Conservation (phyloP, 1,284 basidiomycete species). For the Irpex lacteus region DNA sequence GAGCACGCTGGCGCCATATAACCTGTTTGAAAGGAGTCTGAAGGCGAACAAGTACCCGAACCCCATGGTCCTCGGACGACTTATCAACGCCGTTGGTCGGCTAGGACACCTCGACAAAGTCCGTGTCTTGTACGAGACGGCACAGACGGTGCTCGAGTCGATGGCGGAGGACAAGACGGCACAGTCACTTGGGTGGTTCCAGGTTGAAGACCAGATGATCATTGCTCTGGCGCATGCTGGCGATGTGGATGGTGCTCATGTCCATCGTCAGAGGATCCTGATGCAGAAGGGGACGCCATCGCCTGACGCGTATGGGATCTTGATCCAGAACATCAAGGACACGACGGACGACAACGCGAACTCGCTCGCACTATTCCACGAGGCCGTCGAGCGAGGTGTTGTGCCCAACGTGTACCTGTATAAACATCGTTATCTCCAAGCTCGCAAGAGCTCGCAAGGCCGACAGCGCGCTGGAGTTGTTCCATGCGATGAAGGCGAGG, state of each 20-base stretch:
- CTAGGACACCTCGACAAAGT: constrained; percentile 59
- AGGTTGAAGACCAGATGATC: constrained; percentile 87
- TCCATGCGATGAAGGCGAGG: constrained; percentile 78
- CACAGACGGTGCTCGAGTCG: constrained; percentile 57
- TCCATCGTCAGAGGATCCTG: constrained; percentile 79
- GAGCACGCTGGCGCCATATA: constrained; percentile 32
- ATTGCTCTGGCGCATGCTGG: constrained; percentile 81
- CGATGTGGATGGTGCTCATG: constrained; percentile 74
- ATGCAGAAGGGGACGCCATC: constrained; percentile 77
- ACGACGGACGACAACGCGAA: constrained; percentile 92
- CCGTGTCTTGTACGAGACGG: constrained; percentile 65
- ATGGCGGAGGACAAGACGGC: constrained; percentile 44
- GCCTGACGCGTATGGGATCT: constrained; percentile 87
- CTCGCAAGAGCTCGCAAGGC: constrained; percentile 91
- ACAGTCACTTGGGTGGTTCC: constrained; percentile 68
- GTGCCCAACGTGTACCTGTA: constrained; percentile 83
- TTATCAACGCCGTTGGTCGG: constrained; percentile 73
- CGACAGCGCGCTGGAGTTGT: constrained; percentile 82
- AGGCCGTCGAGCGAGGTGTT: constrained; percentile 72
- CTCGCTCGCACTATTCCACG: constrained; percentile 81
- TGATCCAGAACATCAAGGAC: constrained; percentile 85
- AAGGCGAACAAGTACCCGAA: constrained; percentile 45
- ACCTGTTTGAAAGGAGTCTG: constrained; percentile 37
- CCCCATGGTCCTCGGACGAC: constrained; percentile 52
- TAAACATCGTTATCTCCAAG: constrained; percentile 96